Percentiles rank a stretch among this genome's conserved stretches.
Evolutionary conservation across 345 rosid genomes (phyloP).

Genomic region (Linum trigynum): DNA sequence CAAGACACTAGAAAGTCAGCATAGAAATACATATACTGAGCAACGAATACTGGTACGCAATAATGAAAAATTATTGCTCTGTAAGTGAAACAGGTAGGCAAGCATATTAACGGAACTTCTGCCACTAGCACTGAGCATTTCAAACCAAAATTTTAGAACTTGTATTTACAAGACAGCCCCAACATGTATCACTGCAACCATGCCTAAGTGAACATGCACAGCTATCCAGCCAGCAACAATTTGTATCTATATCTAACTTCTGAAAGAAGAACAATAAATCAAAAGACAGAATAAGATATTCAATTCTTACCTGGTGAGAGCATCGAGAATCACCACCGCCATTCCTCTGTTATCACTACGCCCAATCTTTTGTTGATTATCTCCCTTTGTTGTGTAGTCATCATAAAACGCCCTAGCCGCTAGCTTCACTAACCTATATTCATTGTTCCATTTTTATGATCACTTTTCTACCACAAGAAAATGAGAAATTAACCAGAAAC

Average conservation of each 20-base stretch:
- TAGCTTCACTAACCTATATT: slow-evolving; percentile 59
- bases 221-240: background rate
- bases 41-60: no score
- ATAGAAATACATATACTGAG: no score
- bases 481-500: background rate
- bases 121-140: background rate
- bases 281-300: background rate
- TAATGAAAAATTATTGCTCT: no score
- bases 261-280: background rate
- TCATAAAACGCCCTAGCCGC: slow-evolving; percentile 79
- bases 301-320: slow-evolving; percentile 46
- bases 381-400: slow-evolving; percentile 57
- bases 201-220: background rate
- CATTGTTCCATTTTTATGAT: background rate
- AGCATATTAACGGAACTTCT: background rate
- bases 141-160: no score
- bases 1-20: no score
- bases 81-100: no score
- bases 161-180: background rate
- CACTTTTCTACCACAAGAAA: background rate
- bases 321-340: slow-evolving; percentile 77
- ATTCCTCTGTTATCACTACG: slow-evolving; percentile 66
- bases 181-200: no score
- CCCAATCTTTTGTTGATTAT: slow-evolving; percentile 65
- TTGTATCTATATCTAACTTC: background rate